Conservation (phyloP, 148 eudicot genomes). For the Nepenthes gracilis region DNA sequence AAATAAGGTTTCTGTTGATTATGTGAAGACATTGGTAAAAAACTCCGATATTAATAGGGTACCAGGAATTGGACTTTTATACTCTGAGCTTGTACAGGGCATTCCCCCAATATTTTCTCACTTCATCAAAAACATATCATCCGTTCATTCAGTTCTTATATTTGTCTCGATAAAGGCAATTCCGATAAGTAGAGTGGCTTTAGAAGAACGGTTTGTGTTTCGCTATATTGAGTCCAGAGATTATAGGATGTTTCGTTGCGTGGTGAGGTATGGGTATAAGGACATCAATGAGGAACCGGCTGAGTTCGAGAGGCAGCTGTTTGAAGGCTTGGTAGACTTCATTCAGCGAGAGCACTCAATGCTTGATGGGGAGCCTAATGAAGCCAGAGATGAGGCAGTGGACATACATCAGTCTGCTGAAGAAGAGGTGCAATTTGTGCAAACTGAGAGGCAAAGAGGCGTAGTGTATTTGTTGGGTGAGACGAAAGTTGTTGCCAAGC, state of each 20-base stretch:
- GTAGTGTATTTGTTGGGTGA: slow-evolving; percentile 44
- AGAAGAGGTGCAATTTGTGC: slow-evolving; percentile 30
- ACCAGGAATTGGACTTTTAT: slow-evolving; percentile 44
- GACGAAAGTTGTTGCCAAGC: slow-evolving; percentile 27
- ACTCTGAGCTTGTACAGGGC: slow-evolving; percentile 44
- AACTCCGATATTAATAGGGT: slow-evolving; percentile 19
- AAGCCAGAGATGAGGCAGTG: neutral
- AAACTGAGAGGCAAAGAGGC: slow-evolving; percentile 27
- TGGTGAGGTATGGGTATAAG: slow-evolving; percentile 45
- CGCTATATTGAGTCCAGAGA: slow-evolving; percentile 29
- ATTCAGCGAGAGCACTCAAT: slow-evolving; percentile 23
- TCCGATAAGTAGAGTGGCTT: slow-evolving; percentile 27
- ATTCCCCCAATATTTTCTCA: slow-evolving; percentile 45
- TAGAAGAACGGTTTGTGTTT: slow-evolving; percentile 38
- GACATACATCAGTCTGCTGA: slow-evolving; percentile 8
- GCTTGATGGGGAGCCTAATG: slow-evolving; percentile 5
- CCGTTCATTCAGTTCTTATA: slow-evolving; percentile 34
- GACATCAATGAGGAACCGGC: slow-evolving; percentile 24
- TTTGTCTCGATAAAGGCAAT: slow-evolving; percentile 37
- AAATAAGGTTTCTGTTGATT: slow-evolving; percentile 34
- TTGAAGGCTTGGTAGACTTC: slow-evolving; percentile 27
- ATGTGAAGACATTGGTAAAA: slow-evolving; percentile 18
- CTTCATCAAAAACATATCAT: slow-evolving; percentile 28
- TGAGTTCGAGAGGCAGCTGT: slow-evolving; percentile 26
- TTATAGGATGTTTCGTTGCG: slow-evolving; percentile 34